Percentiles rank a stretch among this genome's conserved stretches.
phyloP scores from a whole-genome alignment of 805 yeast genomes.

The Hanseniaspora pseudoguilliermondii region DNA sequence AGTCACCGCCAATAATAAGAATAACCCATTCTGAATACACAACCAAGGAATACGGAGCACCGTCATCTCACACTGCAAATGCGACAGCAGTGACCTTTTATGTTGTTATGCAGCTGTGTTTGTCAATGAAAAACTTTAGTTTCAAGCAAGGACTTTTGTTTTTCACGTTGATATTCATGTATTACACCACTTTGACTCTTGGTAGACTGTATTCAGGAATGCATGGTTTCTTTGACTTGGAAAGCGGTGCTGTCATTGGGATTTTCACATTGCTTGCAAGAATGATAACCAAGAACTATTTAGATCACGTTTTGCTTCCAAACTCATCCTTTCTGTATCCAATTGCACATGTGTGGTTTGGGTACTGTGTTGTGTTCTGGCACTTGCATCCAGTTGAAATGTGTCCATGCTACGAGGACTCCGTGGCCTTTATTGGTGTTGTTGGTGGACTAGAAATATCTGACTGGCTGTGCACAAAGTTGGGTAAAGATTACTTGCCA shows the following conservation, averaged over 20 bases:
- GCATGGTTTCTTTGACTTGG: constrained; percentile 83
- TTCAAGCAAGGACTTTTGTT: constrained; percentile 14
- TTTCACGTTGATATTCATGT: constrained; percentile 27
- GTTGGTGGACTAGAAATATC: constrained; percentile 61
- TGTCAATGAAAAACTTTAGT: background rate
- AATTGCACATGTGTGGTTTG: constrained; percentile 28
- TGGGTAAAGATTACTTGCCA: constrained; percentile 19
- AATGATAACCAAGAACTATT: constrained; percentile 33
- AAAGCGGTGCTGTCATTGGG: constrained; percentile 57
- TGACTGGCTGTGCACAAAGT: constrained; percentile 32
- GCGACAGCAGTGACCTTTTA: constrained; percentile 70
- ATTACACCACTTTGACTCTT: constrained; percentile 50
- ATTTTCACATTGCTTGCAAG: constrained; percentile 38
- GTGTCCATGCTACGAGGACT: constrained; percentile 93
- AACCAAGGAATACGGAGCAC: constrained; percentile 87
- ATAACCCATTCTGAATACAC: constrained; percentile 87
- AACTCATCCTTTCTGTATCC: constrained; percentile 30
- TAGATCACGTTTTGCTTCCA: constrained; percentile 20
- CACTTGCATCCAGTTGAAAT: constrained; percentile 82
- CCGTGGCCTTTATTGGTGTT: constrained; percentile 86
- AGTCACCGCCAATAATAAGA: constrained; percentile 81
- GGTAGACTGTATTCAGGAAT: constrained; percentile 93
- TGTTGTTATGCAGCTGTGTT: constrained; percentile 21
- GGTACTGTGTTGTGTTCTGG: constrained; percentile 42
- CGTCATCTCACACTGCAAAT: constrained; percentile 87